Conservation (phyloP, 1,139 yeast species). For the Candida pseudoviswanathii region DNA sequence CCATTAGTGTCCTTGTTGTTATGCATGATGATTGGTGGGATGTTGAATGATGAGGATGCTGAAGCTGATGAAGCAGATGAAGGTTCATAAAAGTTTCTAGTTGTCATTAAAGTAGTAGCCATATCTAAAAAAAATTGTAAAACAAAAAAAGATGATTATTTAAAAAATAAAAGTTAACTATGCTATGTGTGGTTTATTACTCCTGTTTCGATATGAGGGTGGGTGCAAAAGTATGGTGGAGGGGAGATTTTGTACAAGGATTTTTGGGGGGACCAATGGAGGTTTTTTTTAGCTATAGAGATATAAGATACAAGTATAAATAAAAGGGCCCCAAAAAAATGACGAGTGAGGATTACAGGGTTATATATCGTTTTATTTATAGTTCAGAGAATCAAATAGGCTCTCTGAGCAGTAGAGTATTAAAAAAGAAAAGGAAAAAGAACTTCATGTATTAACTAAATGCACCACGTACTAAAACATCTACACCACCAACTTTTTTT, state of each 20-base stretch:
- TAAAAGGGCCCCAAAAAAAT: not conserved
- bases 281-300: no score
- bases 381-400: not conserved
- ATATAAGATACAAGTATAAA: not conserved
- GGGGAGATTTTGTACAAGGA: no score
- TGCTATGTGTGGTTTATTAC: not conserved
- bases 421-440: not conserved
- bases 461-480: not conserved
- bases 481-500: not conserved
- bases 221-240: not conserved
- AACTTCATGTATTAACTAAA: constrained; percentile 1
- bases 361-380: not conserved
- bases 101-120: constrained; percentile 2
- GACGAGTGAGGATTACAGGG: not conserved
- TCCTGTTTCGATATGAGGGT: not conserved
- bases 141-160: not conserved
- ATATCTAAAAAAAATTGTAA: not conserved
- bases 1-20: not conserved
- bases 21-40: not conserved
- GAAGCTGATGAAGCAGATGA: not conserved
- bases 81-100: not conserved
- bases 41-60: not conserved
- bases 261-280: no score
- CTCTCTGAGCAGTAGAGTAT: not conserved
- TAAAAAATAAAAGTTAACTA: not conserved